A percentile compares a stretch with the other conserved stretches of the same genome.
Evolutionary conservation across 2,329 filamentous ascomycete genomes (phyloP).

Genomic region (Colletotrichum ledebouriae): DNA sequence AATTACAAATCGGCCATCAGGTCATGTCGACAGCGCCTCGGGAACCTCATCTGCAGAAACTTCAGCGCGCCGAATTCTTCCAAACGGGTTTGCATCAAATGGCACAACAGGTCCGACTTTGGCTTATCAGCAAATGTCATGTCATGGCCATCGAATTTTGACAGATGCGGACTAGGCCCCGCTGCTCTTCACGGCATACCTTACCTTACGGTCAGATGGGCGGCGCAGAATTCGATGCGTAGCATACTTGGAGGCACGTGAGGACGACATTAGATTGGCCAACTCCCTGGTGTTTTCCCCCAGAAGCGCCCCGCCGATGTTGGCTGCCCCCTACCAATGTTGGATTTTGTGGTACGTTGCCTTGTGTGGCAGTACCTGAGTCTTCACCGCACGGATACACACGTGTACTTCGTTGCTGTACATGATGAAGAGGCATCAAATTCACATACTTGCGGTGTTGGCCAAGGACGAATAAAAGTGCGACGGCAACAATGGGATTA

Average conservation of each 20-base stretch:
- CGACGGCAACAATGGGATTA: background rate
- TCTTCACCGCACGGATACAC: constrained; percentile 9
- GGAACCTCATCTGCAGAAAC: too few species aligned
- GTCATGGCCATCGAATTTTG: background rate
- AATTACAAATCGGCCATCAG: too few species aligned
- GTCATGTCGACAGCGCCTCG: too few species aligned
- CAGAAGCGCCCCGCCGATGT: constrained; percentile 18
- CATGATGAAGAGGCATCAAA: background rate
- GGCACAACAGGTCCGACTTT: background rate
- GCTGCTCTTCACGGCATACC: background rate
- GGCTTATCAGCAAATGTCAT: background rate
- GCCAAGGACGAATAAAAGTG: background rate
- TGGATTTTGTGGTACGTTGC: background rate
- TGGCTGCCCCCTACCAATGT: background rate
- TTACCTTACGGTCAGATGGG: constrained; percentile 4
- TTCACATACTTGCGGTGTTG: background rate
- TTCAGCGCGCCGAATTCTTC: too few species aligned
- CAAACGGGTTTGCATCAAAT: too few species aligned
- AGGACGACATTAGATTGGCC: constrained; percentile 22
- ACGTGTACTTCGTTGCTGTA: background rate
- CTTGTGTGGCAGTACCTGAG: background rate
- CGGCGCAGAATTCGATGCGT: constrained; percentile 14
- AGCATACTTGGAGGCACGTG: constrained; percentile 10
- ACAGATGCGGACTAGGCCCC: background rate
- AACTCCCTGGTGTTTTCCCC: constrained; percentile 25